Evolutionary conservation across 495 filamentous ascomycete genomes (phyloP).

Genomic region (Daldinia concentrica): DNA sequence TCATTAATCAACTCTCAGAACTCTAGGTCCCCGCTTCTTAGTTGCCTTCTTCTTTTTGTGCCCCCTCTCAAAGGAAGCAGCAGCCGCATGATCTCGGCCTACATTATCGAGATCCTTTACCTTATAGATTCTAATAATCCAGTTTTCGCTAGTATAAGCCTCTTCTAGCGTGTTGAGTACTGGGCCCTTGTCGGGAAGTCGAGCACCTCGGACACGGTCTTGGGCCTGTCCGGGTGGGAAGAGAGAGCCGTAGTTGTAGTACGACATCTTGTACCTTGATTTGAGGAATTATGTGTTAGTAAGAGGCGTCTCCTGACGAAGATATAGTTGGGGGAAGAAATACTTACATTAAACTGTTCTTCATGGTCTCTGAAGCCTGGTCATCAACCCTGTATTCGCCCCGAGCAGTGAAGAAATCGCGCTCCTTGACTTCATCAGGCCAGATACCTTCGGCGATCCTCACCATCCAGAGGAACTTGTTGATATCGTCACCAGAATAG

Average conservation of each 20-base stretch:
- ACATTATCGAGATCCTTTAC: slow-evolving; percentile 98
- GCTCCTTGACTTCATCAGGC: slow-evolving; percentile 98
- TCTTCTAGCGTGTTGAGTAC: slow-evolving; percentile 91
- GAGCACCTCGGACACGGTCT: slow-evolving; percentile 86
- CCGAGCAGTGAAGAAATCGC: slow-evolving; percentile 92
- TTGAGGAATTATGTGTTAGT: slow-evolving; percentile 11
- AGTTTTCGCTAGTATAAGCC: slow-evolving; percentile 99
- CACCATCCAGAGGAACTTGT: slow-evolving; percentile 99
- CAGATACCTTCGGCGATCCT: slow-evolving; percentile 99
- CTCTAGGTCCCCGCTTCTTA: slow-evolving; percentile 80
- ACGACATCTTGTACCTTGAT: slow-evolving; percentile 99
- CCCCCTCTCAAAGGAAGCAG: slow-evolving; percentile 88
- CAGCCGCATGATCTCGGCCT: slow-evolving; percentile 85
- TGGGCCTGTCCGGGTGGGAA: slow-evolving; percentile 92
- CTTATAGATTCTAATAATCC: slow-evolving; percentile 99
- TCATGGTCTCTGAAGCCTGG: slow-evolving; percentile 96
- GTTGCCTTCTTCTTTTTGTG: slow-evolving; percentile 90
- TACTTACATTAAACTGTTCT: slow-evolving; percentile 96
- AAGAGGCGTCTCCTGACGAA: not conserved
- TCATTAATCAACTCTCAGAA: slow-evolving; percentile 82
- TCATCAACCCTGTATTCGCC: slow-evolving; percentile 97
- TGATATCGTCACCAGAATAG: slow-evolving; percentile 99
- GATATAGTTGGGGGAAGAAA: not conserved
- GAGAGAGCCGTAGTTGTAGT: slow-evolving; percentile 94
- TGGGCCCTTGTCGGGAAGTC: slow-evolving; percentile 85